phyloP scores from a whole-genome alignment of 1,139 yeast genomes.

The Geotrichum bryndzae region DNA sequence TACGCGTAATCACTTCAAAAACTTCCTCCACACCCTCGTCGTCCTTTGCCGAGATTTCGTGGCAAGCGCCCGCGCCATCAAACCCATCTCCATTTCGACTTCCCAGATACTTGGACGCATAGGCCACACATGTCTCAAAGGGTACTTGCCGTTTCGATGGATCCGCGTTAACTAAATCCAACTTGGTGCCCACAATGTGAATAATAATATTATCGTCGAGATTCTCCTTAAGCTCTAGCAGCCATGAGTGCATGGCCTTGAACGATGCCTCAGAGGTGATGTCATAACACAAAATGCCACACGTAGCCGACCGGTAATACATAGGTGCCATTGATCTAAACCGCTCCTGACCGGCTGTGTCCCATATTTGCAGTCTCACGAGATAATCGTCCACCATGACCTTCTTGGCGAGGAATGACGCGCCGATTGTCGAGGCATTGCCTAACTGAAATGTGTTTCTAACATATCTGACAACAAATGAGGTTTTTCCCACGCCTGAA shows the following conservation, averaged over 20 bases:
- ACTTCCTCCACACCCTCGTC: conserved; percentile 37
- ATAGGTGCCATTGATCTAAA: conserved; percentile 91
- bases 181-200: conserved; percentile 84
- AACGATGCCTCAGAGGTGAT: conserved; percentile 90
- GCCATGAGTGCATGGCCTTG: conserved; percentile 87
- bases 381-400: conserved; percentile 79
- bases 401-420: conserved; percentile 86
- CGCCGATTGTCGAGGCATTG: conserved; percentile 91
- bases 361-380: conserved; percentile 90
- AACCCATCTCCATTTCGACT: conserved; percentile 15
- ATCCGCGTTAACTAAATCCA: conserved; percentile 49
- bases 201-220: conserved; percentile 75
- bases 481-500: conserved; percentile 86
- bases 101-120: conserved; percentile 32
- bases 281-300: conserved; percentile 87
- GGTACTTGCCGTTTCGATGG: conserved; percentile 36
- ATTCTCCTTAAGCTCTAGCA: conserved; percentile 80
- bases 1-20: conserved; percentile 34
- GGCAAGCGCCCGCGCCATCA: conserved; percentile 29
- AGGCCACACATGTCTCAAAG: conserved; percentile 35
- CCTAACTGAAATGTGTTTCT: conserved; percentile 87
- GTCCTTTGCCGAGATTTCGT: conserved; percentile 36
- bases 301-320: conserved; percentile 92
- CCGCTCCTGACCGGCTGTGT: conserved; percentile 90
- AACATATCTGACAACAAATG: conserved; percentile 81